Evolutionary conservation across 257 asterid genomes (phyloP), one percentile per base, ranked within the genome.

Genomic region (Gynochthodes officinalis): DNA sequence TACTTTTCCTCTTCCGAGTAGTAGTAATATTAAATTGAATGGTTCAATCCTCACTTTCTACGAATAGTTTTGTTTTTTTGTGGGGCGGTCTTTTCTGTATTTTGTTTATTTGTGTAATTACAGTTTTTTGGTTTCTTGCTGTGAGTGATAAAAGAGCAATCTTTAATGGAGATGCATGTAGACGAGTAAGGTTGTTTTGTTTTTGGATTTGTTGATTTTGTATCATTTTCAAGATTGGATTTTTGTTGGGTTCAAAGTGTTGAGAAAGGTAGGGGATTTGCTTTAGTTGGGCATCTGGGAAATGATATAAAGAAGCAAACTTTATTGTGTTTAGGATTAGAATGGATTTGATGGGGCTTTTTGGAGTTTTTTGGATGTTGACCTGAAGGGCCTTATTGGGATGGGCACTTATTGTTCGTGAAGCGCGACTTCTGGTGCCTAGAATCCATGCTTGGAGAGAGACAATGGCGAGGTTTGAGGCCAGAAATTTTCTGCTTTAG

Each of bases 381-480:
- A 78, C 78, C 74, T 76, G 35, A 69, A 81, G 80, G 86, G 77
- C 59, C 80, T 77, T 33, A 65, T 69, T 74, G 79, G 65, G 76
- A 73, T 74, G 67, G 80, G 60, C 21, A 44, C 16, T 59, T 63
- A 57, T 72, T 55, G 69, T 79, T 82, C 55, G 76, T 70, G n/a
- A 57, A 58, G 25, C 70, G 69, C 67, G 39, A 53, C 60, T 55
- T 64, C 83, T 67, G 77, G 27, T 50, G 73, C 86, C 70, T 55
- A 53, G 81, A 61, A 39, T 81, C 87, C 88, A 77, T 83, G 82
- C 81, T 84, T 80, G 87, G 78, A 62, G 84, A 64, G 78, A 70
- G 84, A 76, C 78, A 77, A 91, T 88, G 96, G 87, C 73, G 78
- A 81, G 78, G 80, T 84, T 88, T 78, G 75, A 75, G 82, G 79